Base-by-base conservation (phyloP, 371 early-diverging fungal genomes). In the Mucor racemosus region DNA sequence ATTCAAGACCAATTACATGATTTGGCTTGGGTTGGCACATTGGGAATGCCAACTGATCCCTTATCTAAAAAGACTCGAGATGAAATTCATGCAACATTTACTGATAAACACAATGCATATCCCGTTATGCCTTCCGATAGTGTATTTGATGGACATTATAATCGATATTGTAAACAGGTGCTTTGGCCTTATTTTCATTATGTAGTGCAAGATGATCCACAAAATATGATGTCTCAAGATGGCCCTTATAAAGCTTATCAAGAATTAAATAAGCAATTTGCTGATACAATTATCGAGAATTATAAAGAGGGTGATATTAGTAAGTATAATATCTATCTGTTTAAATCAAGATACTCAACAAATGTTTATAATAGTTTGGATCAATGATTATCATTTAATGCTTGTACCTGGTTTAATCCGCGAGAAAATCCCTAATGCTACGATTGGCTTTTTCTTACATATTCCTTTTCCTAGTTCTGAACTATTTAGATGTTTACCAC, bases 171-270 rank as follows among this genome's bases (percentile, higher is more conserved):
- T 89, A 99, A 96, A 86, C 95, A 93, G 81, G 84, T 90, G 14
- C 79, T 99, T 15, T 99, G 99, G 99, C 99, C 99, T 14, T 84
- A 97, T 65, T 89, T 99, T 55, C 99, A 99, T 79, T 97, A 97
- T 77, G 90, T 97, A 61, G 78, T 94, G 36, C 94, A 95, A 81
- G 93, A 96, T 48, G 78, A 85, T 63, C 66, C 81, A 19, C 74
- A 84, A 19, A 80, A 74, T 66, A 86, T 86, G 71, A 73, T 82
- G 35, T 81, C 79, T 39, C 90, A 90, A 39, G 80, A 85, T 36
- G 86, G 90, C 21, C 76, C 84, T 59, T 99, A 95, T 92, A 81
- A 84, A 54, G 87, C 90, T 61, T 99, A 97, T 81, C 81, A 81
- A 26, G 77, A 84, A 42, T 91, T 94, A 36, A 99, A 96, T 84